A percentile compares a stretch with the other conserved stretches of the same genome.
Evolutionary conservation across 2,329 filamentous ascomycete genomes (phyloP).

Genomic region (Talaromyces sp.): DNA sequence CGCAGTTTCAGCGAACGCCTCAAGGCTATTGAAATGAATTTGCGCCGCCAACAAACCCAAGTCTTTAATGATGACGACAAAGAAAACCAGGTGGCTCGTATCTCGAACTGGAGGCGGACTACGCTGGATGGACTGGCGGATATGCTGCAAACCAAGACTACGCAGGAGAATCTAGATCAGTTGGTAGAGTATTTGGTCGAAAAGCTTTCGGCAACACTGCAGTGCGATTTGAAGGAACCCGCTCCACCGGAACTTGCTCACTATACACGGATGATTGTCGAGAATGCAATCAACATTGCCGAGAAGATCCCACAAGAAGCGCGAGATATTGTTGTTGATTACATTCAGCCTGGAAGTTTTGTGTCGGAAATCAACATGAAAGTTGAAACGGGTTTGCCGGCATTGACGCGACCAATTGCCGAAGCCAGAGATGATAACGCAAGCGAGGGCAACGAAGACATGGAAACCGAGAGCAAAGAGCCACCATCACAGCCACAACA

Average conservation of each 20-base stretch:
- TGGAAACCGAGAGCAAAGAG: conserved; percentile 16
- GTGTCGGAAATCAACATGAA: conserved; percentile 79
- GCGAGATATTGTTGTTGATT: conserved; percentile 82
- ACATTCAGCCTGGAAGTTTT: conserved; percentile 71
- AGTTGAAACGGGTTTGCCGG: conserved; percentile 65
- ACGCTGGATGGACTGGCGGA: conserved; percentile 87
- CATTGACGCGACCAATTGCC: conserved; percentile 48
- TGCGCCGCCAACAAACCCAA: conserved; percentile 71
- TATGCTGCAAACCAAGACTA: conserved; percentile 62
- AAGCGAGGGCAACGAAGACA: conserved; percentile 21
- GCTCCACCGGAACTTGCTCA: conserved; percentile 79
- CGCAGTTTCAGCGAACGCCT: conserved; percentile 69
- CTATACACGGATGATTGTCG: conserved; percentile 86
- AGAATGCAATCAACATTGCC: conserved; percentile 80
- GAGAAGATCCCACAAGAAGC: conserved; percentile 86
- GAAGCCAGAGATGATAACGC: conserved; percentile 19
- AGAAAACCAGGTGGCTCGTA: conserved; percentile 79
- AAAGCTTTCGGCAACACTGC: conserved; percentile 66
- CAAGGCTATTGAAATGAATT: conserved; percentile 83
- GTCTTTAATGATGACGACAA: conserved; percentile 79
- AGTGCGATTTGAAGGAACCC: conserved; percentile 71
- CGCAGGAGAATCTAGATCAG: conserved; percentile 61
- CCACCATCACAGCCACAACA: neutral
- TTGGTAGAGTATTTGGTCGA: conserved; percentile 69
- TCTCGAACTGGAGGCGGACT: conserved; percentile 88